Evolutionary conservation across 768 basidiomycete genomes (phyloP), one percentile per base, ranked within the genome.

Genomic region (Phanerochaete carnosa): DNA sequence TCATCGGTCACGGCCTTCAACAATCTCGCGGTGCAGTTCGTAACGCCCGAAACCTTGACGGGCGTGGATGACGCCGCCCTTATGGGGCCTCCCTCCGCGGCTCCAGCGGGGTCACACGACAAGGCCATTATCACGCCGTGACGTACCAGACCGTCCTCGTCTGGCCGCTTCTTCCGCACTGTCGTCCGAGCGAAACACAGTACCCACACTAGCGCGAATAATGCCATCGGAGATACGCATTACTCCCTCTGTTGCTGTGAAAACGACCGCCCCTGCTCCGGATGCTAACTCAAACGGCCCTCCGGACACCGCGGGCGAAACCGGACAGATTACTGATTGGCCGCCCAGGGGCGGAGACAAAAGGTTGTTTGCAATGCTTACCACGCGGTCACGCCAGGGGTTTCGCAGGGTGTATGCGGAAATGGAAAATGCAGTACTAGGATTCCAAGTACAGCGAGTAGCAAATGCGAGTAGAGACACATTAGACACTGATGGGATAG

Each of bases 1-100:
- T 60, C 72, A 6, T 84, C 79, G 74, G 80, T 85, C 22, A 80
- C 82, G 22, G 88, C 88, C 19, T 91, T 91, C 76, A 89, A 84
- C 68, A 87, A 81, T 69, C 82, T 80, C 32, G 77, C 87, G 15
- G 74, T 87, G 0, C 89, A 90, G 71, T 84, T 75, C 66, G 70
- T 79, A 56, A 66, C 50, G 5, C 47, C 62, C 1, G 60, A 66
- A 58, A 59, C 62, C 23, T 60, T 69, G 7, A 62, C 70, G 28
- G 68, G 57, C 23, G 58, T 60, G 9, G 72, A 66, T 30, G 55
- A 60, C 61, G 45, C 59, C 8, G 74, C 74, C 67, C 76, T 72
- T 74, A 59, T 62, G 4, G 61, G 64, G 53, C 67, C 66, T 37
- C 50, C 32, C 4, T 61, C 60, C 12, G 35, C 58, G 19, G 32